Evolutionary conservation across 2,329 filamentous ascomycete species (phyloP).

Genomic region (Lachnellula cervina): DNA sequence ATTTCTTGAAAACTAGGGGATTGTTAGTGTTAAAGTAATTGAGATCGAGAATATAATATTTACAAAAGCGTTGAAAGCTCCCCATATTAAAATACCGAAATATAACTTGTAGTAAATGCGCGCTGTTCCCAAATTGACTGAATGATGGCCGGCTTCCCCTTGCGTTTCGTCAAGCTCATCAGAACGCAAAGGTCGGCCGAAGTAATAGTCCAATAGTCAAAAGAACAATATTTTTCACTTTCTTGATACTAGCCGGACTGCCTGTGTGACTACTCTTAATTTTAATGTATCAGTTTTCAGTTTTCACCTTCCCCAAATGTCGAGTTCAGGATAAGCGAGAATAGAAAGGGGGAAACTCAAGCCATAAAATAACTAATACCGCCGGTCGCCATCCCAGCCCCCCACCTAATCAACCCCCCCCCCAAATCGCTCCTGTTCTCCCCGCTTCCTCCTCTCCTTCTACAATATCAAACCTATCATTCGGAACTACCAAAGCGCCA

Average conservation of each 20-base stretch:
- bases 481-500: background rate
- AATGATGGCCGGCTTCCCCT: slow-evolving; percentile 29
- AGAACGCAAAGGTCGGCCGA: slow-evolving; percentile 25
- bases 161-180: slow-evolving; percentile 24
- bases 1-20: slow-evolving; percentile 12
- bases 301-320: background rate
- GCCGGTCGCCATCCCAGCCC: background rate
- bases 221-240: slow-evolving; percentile 24
- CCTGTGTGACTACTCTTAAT: background rate
- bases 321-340: background rate
- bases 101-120: slow-evolving; percentile 29
- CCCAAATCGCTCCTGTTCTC: no score
- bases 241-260: slow-evolving; percentile 2
- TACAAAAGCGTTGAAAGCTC: slow-evolving; percentile 10
- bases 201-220: slow-evolving; percentile 25
- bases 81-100: slow-evolving; percentile 33
- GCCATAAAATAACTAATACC: background rate
- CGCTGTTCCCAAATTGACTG: slow-evolving; percentile 31
- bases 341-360: background rate
- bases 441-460: background rate
- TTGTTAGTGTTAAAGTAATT: background rate
- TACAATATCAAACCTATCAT: background rate
- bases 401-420: background rate
- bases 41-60: background rate
- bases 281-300: background rate